phyloP scores from a whole-genome alignment of 2,329 filamentous ascomycete genomes.

The Achaetomium macrosporum region DNA sequence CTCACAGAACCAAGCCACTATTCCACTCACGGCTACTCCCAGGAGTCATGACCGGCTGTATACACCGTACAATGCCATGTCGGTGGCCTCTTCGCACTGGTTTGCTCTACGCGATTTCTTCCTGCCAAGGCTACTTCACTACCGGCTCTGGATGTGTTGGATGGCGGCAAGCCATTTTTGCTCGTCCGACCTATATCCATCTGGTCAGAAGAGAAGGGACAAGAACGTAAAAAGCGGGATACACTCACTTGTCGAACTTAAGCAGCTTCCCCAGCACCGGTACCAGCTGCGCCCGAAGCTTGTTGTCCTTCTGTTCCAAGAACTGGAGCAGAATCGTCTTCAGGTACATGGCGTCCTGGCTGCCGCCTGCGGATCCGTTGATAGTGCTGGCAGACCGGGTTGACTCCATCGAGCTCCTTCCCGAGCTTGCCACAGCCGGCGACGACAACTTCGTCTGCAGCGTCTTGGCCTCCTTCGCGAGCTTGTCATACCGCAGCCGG shows the following conservation, averaged over 20 bases:
- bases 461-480: slow-evolving; percentile 60
- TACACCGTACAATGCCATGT: too few relatives aligned
- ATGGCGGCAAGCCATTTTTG: slow-evolving; percentile 82
- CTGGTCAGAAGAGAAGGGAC: background rate
- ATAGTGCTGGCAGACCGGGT: slow-evolving; percentile 32
- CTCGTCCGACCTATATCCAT: slow-evolving; percentile 53
- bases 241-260: slow-evolving; percentile 66
- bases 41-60: too few relatives aligned
- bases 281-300: slow-evolving; percentile 67
- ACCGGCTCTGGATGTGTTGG: slow-evolving; percentile 41
- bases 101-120: too few relatives aligned
- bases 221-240: background rate
- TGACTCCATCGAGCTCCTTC: slow-evolving; percentile 42
- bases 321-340: slow-evolving; percentile 81
- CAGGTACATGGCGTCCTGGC: slow-evolving; percentile 57
- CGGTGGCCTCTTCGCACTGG: too few relatives aligned
- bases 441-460: slow-evolving; percentile 42
- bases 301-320: slow-evolving; percentile 73
- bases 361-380: slow-evolving; percentile 23
- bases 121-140: background rate
- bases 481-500: slow-evolving; percentile 69
- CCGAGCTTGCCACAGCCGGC: slow-evolving; percentile 31
- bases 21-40: background rate
- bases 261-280: slow-evolving; percentile 71
- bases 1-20: background rate